A percentile compares a stretch with the other conserved stretches of the same genome.
Conservation (phyloP, 1,284 basidiomycete genomes). For the Ceratobasidium sp. region DNA sequence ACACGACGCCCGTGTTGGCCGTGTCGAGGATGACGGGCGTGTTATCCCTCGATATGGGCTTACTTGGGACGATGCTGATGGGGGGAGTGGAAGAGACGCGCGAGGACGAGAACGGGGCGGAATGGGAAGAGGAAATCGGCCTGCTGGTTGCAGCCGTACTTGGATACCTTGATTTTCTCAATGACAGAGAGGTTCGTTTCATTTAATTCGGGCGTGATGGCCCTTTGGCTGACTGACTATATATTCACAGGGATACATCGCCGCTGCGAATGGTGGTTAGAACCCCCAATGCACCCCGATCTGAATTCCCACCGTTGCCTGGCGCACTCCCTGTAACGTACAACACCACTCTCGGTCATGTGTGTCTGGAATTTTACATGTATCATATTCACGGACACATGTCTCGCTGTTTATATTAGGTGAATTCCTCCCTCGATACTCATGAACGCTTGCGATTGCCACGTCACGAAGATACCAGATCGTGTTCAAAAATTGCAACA, state of each 20-base stretch:
- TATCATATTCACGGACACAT: conserved; percentile 5
- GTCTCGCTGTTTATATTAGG: not conserved
- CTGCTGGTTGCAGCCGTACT: conserved; percentile 16
- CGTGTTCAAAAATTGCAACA: too few species aligned
- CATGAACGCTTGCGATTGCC: not conserved
- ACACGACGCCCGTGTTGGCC: conserved; percentile 38
- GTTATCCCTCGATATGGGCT: not conserved
- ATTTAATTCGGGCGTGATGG: not conserved
- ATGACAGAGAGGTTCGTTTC: conserved; percentile 23
- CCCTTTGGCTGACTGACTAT: not conserved
- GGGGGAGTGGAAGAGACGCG: not conserved
- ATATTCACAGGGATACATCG: conserved; percentile 23
- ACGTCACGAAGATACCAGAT: not conserved
- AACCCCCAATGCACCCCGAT: not conserved
- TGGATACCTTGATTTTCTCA: conserved; percentile 36
- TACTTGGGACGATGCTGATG: not conserved
- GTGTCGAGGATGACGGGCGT: conserved; percentile 39
- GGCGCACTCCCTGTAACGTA: not conserved
- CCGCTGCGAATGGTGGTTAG: conserved; percentile 33
- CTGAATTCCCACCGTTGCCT: not conserved
- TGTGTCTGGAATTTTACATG: not conserved
- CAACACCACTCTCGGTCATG: not conserved
- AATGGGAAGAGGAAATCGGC: conserved; percentile 7
- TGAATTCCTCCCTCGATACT: not conserved
- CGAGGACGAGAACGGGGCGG: not conserved